phyloP scores from a whole-genome alignment of 371 early-diverging fungal species.

The Mucor lusitanicus region DNA sequence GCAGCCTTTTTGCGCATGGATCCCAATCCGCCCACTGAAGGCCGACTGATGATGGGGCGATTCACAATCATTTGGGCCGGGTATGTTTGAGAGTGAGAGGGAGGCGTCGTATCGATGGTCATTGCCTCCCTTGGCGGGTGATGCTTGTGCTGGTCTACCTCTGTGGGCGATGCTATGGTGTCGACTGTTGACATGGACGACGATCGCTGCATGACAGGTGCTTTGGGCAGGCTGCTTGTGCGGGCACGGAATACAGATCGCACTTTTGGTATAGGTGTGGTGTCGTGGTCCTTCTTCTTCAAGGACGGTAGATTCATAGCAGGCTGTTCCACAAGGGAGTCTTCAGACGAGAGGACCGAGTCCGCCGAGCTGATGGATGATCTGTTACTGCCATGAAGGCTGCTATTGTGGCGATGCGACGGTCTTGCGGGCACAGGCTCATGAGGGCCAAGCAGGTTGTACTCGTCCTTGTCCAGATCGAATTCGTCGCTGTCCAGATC shows the following conservation, averaged over 20 bases:
- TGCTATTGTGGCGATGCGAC: not conserved
- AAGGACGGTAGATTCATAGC: conserved; percentile 24
- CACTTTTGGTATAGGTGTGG: conserved; percentile 12
- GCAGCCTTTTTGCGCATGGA: conserved; percentile 35
- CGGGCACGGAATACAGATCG: conserved; percentile 20
- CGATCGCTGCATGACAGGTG: conserved; percentile 19
- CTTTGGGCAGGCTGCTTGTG: conserved; percentile 31
- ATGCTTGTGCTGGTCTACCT: not conserved
- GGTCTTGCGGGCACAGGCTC: not conserved
- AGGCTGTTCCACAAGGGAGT: conserved; percentile 12
- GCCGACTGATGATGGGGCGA: conserved; percentile 13
- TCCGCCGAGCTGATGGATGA: conserved; percentile 11
- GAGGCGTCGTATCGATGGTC: not conserved
- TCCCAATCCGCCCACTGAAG: conserved; percentile 23
- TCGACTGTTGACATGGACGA: conserved; percentile 25
- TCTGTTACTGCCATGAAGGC: not conserved
- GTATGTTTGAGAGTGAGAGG: not conserved
- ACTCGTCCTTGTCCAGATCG: not conserved
- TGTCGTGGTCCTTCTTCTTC: conserved; percentile 14
- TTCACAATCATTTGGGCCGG: conserved; percentile 5
- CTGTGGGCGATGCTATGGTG: not conserved
- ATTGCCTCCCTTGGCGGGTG: not conserved
- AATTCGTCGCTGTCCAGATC: not conserved
- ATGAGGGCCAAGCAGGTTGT: not conserved
- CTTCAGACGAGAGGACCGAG: not conserved